A percentile compares a stretch with the other conserved stretches of the same genome.
Conservation (phyloP, 352 stramenopile genomes). For the Globisporangium echinulatum region DNA sequence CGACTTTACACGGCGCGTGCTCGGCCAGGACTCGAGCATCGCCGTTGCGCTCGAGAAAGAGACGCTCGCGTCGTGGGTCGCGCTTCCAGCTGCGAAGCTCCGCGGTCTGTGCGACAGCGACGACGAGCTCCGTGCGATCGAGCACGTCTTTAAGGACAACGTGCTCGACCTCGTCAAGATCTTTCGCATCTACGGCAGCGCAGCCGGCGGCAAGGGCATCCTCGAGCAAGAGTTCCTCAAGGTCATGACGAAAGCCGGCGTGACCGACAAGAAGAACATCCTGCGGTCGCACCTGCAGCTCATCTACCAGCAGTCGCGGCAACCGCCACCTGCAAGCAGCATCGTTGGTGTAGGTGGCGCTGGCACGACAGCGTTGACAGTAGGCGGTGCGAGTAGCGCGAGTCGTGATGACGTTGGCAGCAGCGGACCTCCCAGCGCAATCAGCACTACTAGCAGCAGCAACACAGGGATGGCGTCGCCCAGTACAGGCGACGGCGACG, state of each 20-base stretch:
- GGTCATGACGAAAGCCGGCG: constrained; percentile 66
- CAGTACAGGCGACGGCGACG: constrained; percentile 24
- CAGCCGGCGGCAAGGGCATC: constrained; percentile 55
- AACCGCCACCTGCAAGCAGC: constrained; percentile 6
- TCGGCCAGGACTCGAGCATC: constrained; percentile 71
- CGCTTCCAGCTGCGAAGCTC: constrained; percentile 38
- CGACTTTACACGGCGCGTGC: constrained; percentile 53
- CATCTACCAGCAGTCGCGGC: constrained; percentile 67
- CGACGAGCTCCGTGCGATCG: constrained; percentile 54
- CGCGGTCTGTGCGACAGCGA: constrained; percentile 48
- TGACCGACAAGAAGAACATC: constrained; percentile 82
- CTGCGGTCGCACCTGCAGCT: constrained; percentile 57
- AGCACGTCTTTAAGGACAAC: constrained; percentile 69
- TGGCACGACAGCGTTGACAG: neutral
- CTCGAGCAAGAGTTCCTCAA: constrained; percentile 81
- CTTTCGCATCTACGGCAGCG: constrained; percentile 66
- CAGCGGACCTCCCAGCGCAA: neutral
- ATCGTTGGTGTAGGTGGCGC: neutral
- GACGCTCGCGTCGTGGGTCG: constrained; percentile 52
- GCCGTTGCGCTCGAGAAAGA: constrained; percentile 64
- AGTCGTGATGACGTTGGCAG: neutral
- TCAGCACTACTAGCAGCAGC: neutral
- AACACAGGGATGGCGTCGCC: neutral
- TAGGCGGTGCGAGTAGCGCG: constrained; percentile 11
- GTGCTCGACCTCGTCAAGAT: constrained; percentile 78